These are phyloP conservation scores for Thraustotheca clavata DNA, from an alignment of 352 stramenopile species.

Conservation along the genomic window DNA sequence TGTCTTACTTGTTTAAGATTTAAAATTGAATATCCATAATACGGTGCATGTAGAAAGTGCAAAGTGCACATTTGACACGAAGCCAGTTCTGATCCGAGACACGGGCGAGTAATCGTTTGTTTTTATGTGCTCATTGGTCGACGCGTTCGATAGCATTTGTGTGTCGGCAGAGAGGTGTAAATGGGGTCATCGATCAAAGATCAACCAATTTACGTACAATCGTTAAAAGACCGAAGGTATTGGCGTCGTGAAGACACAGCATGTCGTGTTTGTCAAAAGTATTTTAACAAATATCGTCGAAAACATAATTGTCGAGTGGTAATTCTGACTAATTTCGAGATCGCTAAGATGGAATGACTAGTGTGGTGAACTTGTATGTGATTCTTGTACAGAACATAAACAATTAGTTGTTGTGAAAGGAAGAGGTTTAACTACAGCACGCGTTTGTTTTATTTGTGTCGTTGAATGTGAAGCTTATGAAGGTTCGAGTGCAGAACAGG, in stretches of 20 bases:
- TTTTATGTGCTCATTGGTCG: not conserved
- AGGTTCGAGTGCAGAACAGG: not conserved
- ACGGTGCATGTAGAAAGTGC: too few species aligned
- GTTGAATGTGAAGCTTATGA: not conserved
- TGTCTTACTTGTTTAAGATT: not conserved
- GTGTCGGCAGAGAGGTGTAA: not conserved
- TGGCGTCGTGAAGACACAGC: not conserved
- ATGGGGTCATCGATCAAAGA: not conserved
- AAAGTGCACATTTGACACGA: too few species aligned
- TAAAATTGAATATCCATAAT: too few species aligned
- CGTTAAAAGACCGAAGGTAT: not conserved
- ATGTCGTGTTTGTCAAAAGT: constrained; percentile 3
- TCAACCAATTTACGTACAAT: not conserved
- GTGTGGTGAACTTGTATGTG: constrained; percentile 17
- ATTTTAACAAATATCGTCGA: constrained; percentile 3
- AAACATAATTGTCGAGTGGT: constrained; percentile 6
- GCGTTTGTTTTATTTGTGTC: constrained; percentile 13
- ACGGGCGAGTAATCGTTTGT: not conserved
- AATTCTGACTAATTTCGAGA: not conserved
- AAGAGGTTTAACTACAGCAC: not conserved
- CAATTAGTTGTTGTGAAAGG: not conserved
- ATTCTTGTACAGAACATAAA: constrained; percentile 12
- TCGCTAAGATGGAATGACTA: too few species aligned
- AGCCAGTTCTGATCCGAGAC: too few species aligned
- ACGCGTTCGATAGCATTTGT: not conserved